Base-by-base conservation (phyloP, 495 filamentous ascomycete species). In the Aspergillus bertholletiae region DNA sequence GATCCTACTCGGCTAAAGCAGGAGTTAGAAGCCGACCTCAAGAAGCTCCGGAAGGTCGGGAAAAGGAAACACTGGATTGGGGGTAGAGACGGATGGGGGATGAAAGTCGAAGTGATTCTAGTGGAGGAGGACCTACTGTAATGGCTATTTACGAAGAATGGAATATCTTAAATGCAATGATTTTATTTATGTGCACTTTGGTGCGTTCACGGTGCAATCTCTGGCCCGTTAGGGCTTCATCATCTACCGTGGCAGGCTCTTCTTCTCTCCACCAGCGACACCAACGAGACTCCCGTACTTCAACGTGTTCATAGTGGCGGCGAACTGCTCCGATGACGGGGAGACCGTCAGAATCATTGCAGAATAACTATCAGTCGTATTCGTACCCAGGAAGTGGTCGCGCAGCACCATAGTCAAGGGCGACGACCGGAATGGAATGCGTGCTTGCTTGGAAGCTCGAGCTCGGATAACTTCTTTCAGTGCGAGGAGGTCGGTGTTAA, bases 201-300 rank as follows among this genome's bases (percentile, higher is more conserved):
- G 27, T 28, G 27, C 5, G 5, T 28, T 5, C 27, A 28, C 9
- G 27, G 27, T 28, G 27, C 9, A 5, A 9, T 9, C 9, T 28
- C 27, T 5, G 9, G 27, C 5, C 27, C 5, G 5, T 28, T 5
- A 28, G 27, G 5, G 5, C 27, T 28, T 28, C 9, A 28, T 9
- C 27, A 9, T 28, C 9, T 28, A 5, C 27, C 5, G 9, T 28
- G 27, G 27, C 27, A 28, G 27, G 9, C 2, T 5, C 30, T 32
- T 45, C 20, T 48, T 41, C 49, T 51, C 39, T n/a, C 28, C 82
- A 89, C 68, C 90, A 83, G 71, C 79, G 87, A 28, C 87, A 85
- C 62, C 65, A 18, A 68, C 55, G 11, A 68, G 45, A 47, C 58
- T 56, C 21, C 57, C 65, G 51, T 67, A 67, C 35, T 67, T 67